Base-by-base conservation (phyloP, 208 protist genomes). In the Trypanosoma theileri region DNA sequence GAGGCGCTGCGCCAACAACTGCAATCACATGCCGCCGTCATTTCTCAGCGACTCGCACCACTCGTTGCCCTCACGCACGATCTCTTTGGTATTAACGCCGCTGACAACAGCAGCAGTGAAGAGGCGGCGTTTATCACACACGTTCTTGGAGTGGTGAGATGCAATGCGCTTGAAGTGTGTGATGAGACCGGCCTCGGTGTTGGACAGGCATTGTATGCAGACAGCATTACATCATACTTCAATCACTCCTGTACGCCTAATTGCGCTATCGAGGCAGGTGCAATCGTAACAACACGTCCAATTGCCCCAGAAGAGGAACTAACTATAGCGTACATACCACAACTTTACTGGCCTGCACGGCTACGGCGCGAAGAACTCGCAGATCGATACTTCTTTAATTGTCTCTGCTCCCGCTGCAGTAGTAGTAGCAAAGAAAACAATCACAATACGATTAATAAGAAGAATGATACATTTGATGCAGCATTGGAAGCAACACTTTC, bases 231-330 rank as follows among this genome's bases (percentile, higher is more conserved):
- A 0, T 91, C 84, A 1, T 92, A 79, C 77, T 92, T 93, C 58
- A 96, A 96, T 66, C 90, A 96, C 77, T 88, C 84, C 41, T 96
- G 90, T 66, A 35, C 68, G 10, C 90, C 90, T 0, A 96, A 96
- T 74, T 93, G 87, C 57, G 83, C 85, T 42, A 85, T 96, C 11
- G 66, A 73, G 7, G 35, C 17, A 13, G 79, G 88, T 51, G 40
- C 59, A 28, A 92, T 95, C 65, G 59, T 81, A 40, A 96, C 90
- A 16, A 91, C 77, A 0, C 85, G 90, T 42, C 57, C 60, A 6
- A 75, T 93, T 19, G 35, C 54, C 13, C 31, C 73, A 1, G 86
- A 77, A 14, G 87, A 96, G 75, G 86, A 93, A 73, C 77, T 96
- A 41, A 88, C 66, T 22, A 93, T 96, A 66, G 71, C 85, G 31